Evolutionary conservation across 148 eudicot genomes (phyloP), one percentile per base, ranked within the genome.

Genomic region (Camellia lanceoleosa): DNA sequence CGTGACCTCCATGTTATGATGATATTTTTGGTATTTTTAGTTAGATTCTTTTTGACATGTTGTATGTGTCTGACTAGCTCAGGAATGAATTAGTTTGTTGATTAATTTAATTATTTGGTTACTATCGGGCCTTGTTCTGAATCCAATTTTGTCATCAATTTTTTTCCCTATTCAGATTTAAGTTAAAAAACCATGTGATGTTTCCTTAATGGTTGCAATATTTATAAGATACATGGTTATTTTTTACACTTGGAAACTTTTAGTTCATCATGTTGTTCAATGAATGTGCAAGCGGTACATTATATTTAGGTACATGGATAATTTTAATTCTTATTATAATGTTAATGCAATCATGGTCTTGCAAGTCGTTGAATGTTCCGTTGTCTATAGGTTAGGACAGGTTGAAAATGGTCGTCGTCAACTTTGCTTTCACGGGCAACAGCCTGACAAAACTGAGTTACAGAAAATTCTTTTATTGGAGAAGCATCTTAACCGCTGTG

Each of bases 381-480:
- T 59, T 9, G 18, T 81, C 76, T 82, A 59, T 83, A 89, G 95
- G 82, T 84, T 91, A 82, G 95, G 95, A 44, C 92, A 84, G 84
- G 84, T 91, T 58, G 95, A 88, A 63, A 85, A 84, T 60, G 91
- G 92, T 56, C 84, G 83, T 71, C 84, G 68, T 63, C 92, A 91
- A 83, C 85, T 91, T 83, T 80, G 80, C 79, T 76, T 79, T 67
- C 73, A 81, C 15, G 87, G 87, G 58, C 86, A 80, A 64, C 80
- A 73, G 59, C 71, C 83, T 0, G 85, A 85, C 64, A 82, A 82
- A 56, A 56, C 78, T 0, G 91, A 89, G 72, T 20, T 89, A 71
- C 87, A 86, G 68, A 89, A 87, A 60, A 70, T 91, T 30, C 78
- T 74, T 56, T 43, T 76, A 2, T 56, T 89, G n/a, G 95, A 89